These are phyloP conservation scores for Cryphonectria carpinicola DNA, from an alignment of 2,329 filamentous ascomycete genomes.

Conservation along the genomic window DNA sequence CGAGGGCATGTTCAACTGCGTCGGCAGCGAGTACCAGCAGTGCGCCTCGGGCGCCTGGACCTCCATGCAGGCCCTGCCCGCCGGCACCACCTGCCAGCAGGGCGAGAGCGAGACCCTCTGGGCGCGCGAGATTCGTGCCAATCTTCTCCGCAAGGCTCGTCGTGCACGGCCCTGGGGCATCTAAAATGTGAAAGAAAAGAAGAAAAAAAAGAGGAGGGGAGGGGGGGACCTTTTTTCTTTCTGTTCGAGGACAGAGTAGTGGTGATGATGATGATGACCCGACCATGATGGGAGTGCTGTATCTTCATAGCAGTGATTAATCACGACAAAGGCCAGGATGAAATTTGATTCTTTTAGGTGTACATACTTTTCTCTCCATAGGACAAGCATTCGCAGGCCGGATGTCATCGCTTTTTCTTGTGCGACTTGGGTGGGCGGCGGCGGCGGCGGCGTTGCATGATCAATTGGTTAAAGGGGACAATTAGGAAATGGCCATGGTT, in stretches of 20 bases:
- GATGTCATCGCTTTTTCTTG: neutral
- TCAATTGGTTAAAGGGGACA: neutral
- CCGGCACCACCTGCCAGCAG: slow-evolving; percentile 36
- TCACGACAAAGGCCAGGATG: neutral
- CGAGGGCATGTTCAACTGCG: slow-evolving; percentile 42
- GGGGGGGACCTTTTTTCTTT: no score
- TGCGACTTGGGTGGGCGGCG: neutral
- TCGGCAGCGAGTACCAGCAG: slow-evolving; percentile 40
- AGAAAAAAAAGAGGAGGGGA: no score
- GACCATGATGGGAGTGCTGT: neutral
- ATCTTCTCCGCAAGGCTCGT: slow-evolving; percentile 14
- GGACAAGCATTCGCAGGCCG: slow-evolving; percentile 8
- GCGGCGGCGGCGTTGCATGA: neutral
- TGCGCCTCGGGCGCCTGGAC: slow-evolving; percentile 41
- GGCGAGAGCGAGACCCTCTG: slow-evolving; percentile 31
- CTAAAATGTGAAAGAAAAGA: neutral
- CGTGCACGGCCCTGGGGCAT: slow-evolving; percentile 1
- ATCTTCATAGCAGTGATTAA: neutral
- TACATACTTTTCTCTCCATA: slow-evolving; percentile 14
- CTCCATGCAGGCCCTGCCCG: slow-evolving; percentile 34
- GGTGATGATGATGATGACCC: neutral
- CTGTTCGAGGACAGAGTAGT: no score
- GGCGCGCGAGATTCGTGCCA: slow-evolving; percentile 11
- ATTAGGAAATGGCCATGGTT: neutral
- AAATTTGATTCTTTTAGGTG: neutral